Conservation (phyloP, 129 eudicot genomes). For the Tagetes patula region DNA sequence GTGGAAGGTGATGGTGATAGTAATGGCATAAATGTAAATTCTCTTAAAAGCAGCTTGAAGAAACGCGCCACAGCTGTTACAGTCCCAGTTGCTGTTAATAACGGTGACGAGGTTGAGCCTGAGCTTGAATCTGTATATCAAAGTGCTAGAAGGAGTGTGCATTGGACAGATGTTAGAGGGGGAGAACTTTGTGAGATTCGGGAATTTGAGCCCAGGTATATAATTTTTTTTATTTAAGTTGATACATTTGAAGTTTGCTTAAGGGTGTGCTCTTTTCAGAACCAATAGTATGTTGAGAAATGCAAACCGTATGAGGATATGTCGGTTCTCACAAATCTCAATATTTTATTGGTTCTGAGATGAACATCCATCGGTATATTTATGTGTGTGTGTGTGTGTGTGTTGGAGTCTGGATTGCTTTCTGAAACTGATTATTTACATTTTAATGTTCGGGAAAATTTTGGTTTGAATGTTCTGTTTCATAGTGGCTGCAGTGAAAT, state of each 20-base stretch:
- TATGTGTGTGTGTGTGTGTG: too few relatives aligned
- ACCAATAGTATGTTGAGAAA: too few relatives aligned
- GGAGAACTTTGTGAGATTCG: conserved; percentile 84
- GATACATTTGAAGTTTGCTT: not conserved
- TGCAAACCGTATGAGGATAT: too few relatives aligned
- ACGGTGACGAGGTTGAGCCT: conserved; percentile 29
- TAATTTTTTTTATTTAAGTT: conserved; percentile 1
- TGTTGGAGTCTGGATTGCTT: not conserved
- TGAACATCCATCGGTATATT: too few relatives aligned
- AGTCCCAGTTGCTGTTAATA: conserved; percentile 24
- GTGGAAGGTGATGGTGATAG: conserved; percentile 39
- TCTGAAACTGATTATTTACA: not conserved
- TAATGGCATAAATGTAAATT: conserved; percentile 24
- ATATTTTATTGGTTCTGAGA: not conserved
- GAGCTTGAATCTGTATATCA: not conserved
- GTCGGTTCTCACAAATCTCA: too few relatives aligned
- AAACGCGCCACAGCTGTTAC: conserved; percentile 25
- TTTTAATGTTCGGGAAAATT: not conserved
- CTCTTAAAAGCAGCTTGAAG: conserved; percentile 84
- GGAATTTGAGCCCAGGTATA: conserved; percentile 90
- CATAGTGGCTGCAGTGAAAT: not conserved
- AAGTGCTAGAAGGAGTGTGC: conserved; percentile 59
- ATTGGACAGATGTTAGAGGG: conserved; percentile 83
- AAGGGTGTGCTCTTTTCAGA: not conserved
- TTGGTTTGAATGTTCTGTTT: not conserved